Evolutionary conservation across 2,329 filamentous ascomycete species (phyloP).

Genomic region (Diaporthe eres): DNA sequence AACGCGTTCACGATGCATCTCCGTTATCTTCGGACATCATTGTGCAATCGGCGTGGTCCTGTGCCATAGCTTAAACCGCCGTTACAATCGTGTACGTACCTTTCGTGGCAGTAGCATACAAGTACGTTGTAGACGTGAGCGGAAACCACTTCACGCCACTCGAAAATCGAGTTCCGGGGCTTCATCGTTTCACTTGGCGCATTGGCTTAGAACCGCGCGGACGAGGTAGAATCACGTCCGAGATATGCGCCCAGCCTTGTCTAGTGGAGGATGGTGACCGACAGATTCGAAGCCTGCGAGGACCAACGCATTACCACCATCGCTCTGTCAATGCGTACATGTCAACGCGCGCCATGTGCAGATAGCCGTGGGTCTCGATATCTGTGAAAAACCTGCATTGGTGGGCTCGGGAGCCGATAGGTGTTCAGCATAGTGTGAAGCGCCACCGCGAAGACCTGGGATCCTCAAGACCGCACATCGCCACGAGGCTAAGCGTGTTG

Average conservation of each 20-base stretch:
- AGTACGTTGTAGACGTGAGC: too few species aligned
- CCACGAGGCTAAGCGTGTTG: neutral
- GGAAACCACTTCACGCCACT: neutral
- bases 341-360: neutral
- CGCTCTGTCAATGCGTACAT: neutral
- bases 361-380: neutral
- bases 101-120: neutral
- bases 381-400: neutral
- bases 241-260: neutral
- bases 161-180: neutral
- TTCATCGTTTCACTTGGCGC: neutral
- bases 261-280: neutral
- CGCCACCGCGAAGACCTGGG: slow-evolving; percentile 2
- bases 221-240: neutral
- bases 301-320: neutral
- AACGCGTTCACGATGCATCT: neutral
- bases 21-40: neutral
- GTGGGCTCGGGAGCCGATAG: neutral
- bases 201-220: neutral
- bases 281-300: neutral
- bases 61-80: too few species aligned
- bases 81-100: too few species aligned
- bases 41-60: neutral
- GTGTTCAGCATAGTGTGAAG: neutral
- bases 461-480: neutral